phyloP scores from a whole-genome alignment of 805 yeast species.

The Teunomyces atbi region DNA sequence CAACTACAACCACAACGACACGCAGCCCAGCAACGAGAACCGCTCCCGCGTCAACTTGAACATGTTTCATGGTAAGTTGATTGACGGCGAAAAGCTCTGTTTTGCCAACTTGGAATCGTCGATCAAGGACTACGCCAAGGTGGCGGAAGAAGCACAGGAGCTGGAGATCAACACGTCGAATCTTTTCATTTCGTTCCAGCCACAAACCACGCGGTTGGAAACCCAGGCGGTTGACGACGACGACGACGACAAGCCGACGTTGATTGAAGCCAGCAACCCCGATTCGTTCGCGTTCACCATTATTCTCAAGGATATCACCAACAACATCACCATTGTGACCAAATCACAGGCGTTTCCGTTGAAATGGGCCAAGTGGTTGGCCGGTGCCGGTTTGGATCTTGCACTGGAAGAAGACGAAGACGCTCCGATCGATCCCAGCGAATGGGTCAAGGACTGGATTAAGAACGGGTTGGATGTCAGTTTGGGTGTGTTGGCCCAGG shows the following conservation, averaged over 20 bases:
- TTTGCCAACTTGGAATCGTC: constrained; percentile 81
- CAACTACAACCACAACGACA: constrained; percentile 42
- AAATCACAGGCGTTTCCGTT: constrained; percentile 88
- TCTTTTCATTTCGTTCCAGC: constrained; percentile 68
- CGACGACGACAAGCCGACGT: constrained; percentile 26
- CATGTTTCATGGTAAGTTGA: constrained; percentile 69
- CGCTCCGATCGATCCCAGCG: constrained; percentile 34
- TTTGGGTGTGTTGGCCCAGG: constrained; percentile 86
- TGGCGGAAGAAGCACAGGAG: constrained; percentile 15
- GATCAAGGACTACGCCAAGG: constrained; percentile 43
- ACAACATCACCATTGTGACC: constrained; percentile 68
- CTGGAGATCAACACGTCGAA: constrained; percentile 47
- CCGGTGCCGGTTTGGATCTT: constrained; percentile 28
- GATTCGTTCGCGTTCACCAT: constrained; percentile 73
- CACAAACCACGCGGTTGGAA: constrained; percentile 43
- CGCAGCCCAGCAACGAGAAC: constrained; percentile 6
- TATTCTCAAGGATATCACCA: constrained; percentile 73
- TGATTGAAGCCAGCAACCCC: constrained; percentile 46
- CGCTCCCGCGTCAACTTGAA: constrained; percentile 48
- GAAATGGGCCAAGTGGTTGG: constrained; percentile 94
- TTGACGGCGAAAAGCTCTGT: constrained; percentile 86
- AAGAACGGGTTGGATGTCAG: constrained; percentile 65
- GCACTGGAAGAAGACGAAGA: constrained; percentile 19
- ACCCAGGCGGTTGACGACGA: constrained; percentile 11
- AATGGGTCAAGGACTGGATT: constrained; percentile 48